Conservation (phyloP, 1,284 basidiomycete genomes). For the Fomitopsis palustris region DNA sequence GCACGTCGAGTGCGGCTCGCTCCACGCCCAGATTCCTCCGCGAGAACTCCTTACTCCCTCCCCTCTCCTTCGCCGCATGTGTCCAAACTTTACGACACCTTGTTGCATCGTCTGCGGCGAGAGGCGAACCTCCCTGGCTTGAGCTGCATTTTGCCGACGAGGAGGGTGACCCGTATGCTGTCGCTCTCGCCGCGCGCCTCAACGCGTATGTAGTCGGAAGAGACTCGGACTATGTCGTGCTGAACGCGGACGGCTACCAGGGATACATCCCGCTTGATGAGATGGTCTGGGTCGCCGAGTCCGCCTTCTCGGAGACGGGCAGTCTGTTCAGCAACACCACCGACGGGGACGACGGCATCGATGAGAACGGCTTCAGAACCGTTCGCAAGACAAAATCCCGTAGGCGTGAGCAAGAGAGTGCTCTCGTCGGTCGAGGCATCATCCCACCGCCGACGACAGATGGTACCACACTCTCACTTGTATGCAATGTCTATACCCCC, state of each 20-base stretch:
- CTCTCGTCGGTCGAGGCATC: slow-evolving; percentile 37
- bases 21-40: slow-evolving; percentile 67
- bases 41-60: slow-evolving; percentile 75
- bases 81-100: slow-evolving; percentile 54
- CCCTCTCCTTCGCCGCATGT: slow-evolving; percentile 62
- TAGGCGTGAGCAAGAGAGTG: slow-evolving; percentile 24
- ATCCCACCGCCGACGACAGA: slow-evolving; percentile 48
- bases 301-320: slow-evolving; percentile 13
- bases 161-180: slow-evolving; percentile 86
- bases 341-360: slow-evolving; percentile 28
- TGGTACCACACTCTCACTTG: slow-evolving; percentile 37
- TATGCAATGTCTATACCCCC: slow-evolving; percentile 64
- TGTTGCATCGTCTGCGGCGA: slow-evolving; percentile 26
- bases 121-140: slow-evolving; percentile 28
- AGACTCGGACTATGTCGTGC: slow-evolving; percentile 82
- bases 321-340: slow-evolving; percentile 22
- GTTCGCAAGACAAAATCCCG: slow-evolving; percentile 44
- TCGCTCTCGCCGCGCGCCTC: slow-evolving; percentile 74
- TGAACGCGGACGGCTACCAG: slow-evolving; percentile 66
- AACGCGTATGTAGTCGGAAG: slow-evolving; percentile 74
- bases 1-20: slow-evolving; percentile 72
- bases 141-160: slow-evolving; percentile 74
- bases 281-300: slow-evolving; percentile 62
- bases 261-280: slow-evolving; percentile 84
- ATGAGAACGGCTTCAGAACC: slow-evolving; percentile 58